Conservation (phyloP, 139 green algal species). For the Chlorella sp. region DNA sequence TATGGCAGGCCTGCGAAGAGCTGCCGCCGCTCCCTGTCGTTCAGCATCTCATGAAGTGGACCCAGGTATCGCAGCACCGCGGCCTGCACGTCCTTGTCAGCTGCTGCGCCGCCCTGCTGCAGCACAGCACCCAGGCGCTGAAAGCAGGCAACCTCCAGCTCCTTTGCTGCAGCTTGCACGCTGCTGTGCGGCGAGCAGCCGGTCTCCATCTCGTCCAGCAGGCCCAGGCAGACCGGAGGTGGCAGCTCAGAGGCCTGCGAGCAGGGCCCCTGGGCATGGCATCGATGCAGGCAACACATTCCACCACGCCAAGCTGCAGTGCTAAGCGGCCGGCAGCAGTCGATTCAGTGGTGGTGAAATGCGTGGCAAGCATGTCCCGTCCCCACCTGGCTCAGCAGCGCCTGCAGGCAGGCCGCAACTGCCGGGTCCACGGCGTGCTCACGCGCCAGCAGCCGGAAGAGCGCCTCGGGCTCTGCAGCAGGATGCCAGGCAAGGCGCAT, state of each 20-base stretch:
- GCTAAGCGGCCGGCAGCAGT: too few relatives aligned
- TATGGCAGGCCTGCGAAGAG: neutral
- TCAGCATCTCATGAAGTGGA: neutral
- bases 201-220: neutral
- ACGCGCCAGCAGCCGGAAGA: neutral
- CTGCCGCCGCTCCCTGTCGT: neutral
- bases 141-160: neutral
- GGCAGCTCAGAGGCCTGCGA: neutral
- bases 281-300: neutral
- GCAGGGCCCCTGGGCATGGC: too few relatives aligned
- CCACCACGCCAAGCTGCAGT: neutral
- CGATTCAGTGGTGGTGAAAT: neutral
- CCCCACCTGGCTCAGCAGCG: neutral
- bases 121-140: neutral
- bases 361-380: neutral
- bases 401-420: neutral
- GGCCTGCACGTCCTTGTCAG: neutral
- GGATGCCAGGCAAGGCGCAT: neutral
- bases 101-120: neutral
- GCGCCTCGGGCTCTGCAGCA: neutral
- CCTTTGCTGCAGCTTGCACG: neutral
- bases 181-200: neutral
- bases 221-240: neutral
- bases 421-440: conserved; percentile 14
- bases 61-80: neutral